Percentiles rank a stretch among this genome's conserved stretches.
phyloP scores from a whole-genome alignment of 345 rosid genomes.

The Anacardium occidentale region DNA sequence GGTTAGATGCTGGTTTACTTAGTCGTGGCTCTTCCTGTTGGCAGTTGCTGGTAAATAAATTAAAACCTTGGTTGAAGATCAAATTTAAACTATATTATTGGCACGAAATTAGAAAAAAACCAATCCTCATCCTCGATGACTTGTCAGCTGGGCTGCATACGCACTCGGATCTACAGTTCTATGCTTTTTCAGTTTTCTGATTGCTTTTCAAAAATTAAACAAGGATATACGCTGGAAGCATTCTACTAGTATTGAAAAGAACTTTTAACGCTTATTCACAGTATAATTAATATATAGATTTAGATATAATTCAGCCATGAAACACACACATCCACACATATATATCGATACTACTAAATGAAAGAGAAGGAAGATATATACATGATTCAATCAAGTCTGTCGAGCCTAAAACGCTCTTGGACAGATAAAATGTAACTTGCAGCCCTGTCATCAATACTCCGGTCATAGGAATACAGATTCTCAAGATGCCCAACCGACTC shows the following conservation, averaged over 20 bases:
- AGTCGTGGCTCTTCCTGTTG: too few species aligned
- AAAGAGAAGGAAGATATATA: not conserved
- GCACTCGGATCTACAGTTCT: too few species aligned
- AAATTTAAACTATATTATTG: too few species aligned
- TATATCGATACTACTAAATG: not conserved
- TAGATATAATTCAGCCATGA: not conserved
- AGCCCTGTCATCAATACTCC: conserved; percentile 25
- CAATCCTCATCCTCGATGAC: too few species aligned
- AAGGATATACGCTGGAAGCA: too few species aligned
- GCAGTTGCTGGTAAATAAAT: too few species aligned
- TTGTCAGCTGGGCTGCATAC: too few species aligned
- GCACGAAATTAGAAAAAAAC: too few species aligned
- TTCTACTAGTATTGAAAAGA: not conserved
- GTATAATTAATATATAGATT: not conserved
- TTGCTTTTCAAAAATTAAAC: too few species aligned
- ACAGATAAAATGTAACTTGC: conserved; percentile 18
- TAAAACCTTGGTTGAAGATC: too few species aligned
- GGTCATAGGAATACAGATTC: not conserved
- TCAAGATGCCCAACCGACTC: not conserved
- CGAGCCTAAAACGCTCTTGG: conserved; percentile 26
- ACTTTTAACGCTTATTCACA: not conserved
- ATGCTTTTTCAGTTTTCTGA: too few species aligned
- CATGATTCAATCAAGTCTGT: conserved; percentile 1
- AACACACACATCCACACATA: not conserved
- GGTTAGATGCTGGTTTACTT: too few species aligned